Evolutionary conservation across 768 basidiomycete species (phyloP).

Genomic region (Leccinum uliginosum): DNA sequence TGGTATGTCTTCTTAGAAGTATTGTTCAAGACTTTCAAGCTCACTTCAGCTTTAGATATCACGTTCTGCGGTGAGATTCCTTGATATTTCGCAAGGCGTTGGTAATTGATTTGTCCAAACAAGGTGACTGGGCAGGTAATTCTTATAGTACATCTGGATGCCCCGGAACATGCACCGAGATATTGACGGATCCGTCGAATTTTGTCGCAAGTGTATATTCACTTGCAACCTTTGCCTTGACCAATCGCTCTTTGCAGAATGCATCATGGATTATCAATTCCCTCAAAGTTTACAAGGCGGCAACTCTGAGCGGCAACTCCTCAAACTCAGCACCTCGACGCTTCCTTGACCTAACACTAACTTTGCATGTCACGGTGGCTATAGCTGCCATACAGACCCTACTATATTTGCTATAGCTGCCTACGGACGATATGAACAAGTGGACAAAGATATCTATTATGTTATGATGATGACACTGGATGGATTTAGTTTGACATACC

Average conservation of each 20-base stretch:
- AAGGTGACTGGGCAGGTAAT: slow-evolving; percentile 84
- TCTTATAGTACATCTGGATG: slow-evolving; percentile 71
- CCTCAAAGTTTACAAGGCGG: slow-evolving; percentile 69
- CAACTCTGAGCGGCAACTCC: slow-evolving; percentile 38
- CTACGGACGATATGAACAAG: neutral
- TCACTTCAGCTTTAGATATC: slow-evolving; percentile 49
- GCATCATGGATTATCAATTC: slow-evolving; percentile 79
- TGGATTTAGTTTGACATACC: slow-evolving; percentile 6
- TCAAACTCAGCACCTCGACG: slow-evolving; percentile 13
- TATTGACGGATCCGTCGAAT: slow-evolving; percentile 63
- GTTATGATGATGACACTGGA: slow-evolving; percentile 8
- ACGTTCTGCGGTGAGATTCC: slow-evolving; percentile 67
- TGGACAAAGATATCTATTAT: slow-evolving; percentile 8
- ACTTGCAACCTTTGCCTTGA: slow-evolving; percentile 1
- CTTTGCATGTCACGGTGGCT: slow-evolving; percentile 9
- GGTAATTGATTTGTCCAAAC: slow-evolving; percentile 9
- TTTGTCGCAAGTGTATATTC: slow-evolving; percentile 54
- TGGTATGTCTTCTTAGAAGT: slow-evolving; percentile 45
- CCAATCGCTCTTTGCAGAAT: slow-evolving; percentile 43
- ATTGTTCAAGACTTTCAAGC: slow-evolving; percentile 1
- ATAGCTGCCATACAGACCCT: slow-evolving; percentile 11
- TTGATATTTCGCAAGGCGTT: neutral
- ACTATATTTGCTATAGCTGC: slow-evolving; percentile 15
- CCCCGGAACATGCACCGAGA: slow-evolving; percentile 65
- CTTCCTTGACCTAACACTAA: slow-evolving; percentile 3